A percentile compares a stretch with the other conserved stretches of the same genome.
phyloP scores from a whole-genome alignment of 257 asterid genomes.

The Handroanthus guayacan region DNA sequence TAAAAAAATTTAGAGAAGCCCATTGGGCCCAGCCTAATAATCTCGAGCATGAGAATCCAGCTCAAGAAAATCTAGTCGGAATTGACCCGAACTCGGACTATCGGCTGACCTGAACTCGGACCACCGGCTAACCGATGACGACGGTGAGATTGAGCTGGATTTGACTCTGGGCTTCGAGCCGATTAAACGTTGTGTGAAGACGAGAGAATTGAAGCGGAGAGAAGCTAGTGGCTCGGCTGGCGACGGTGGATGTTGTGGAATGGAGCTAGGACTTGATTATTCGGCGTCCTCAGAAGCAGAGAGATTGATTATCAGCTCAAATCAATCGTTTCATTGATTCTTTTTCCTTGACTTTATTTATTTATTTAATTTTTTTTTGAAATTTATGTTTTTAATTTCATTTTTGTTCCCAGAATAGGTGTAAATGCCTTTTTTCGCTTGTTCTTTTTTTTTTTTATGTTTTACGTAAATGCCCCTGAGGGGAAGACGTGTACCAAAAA shows the following conservation, averaged over 20 bases:
- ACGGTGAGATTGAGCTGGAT: slow-evolving; percentile 63
- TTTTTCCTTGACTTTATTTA: background rate
- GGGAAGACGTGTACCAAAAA: slow-evolving; percentile 32
- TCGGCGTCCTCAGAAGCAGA: slow-evolving; percentile 35
- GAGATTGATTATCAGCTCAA: slow-evolving; percentile 36
- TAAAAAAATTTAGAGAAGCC: too few species aligned
- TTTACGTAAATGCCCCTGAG: slow-evolving; percentile 1
- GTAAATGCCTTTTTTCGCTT: background rate
- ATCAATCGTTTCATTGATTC: slow-evolving; percentile 33
- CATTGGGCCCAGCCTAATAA: too few species aligned
- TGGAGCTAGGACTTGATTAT: slow-evolving; percentile 65
- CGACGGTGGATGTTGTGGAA: slow-evolving; percentile 45
- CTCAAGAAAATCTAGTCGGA: slow-evolving; percentile 23
- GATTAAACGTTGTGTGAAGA: slow-evolving; percentile 39
- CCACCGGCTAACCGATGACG: background rate
- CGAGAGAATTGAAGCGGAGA: slow-evolving; percentile 35
- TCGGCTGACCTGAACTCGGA: too few species aligned
- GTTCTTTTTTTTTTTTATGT: background rate
- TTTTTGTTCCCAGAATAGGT: background rate
- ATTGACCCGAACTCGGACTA: slow-evolving; percentile 28
- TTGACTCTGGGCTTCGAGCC: slow-evolving; percentile 71
- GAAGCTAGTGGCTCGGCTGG: slow-evolving; percentile 27
- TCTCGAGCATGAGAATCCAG: too few species aligned
- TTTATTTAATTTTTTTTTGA: background rate
- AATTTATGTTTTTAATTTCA: too few species aligned